Conservation (phyloP, 805 yeast genomes). For the Yarrowia alimentaria region DNA sequence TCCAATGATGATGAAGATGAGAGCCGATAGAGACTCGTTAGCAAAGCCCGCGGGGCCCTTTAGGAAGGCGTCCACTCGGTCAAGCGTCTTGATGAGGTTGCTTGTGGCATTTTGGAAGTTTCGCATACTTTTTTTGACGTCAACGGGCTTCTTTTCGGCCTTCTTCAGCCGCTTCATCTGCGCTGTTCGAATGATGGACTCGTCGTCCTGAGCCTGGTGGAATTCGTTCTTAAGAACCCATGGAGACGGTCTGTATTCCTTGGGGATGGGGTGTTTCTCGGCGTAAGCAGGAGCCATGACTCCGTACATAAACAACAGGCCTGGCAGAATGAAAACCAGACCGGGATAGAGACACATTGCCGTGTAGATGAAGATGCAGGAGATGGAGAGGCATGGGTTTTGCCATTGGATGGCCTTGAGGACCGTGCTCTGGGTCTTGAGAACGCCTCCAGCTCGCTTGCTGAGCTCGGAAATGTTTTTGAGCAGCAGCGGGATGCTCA, state of each 20-base stretch:
- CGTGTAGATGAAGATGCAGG: slow-evolving; percentile 27
- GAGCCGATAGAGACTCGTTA: slow-evolving; percentile 12
- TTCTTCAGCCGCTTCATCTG: slow-evolving; percentile 16
- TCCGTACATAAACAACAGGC: slow-evolving; percentile 21
- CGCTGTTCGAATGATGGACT: slow-evolving; percentile 1
- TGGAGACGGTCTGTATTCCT: slow-evolving; percentile 1
- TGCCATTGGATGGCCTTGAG: slow-evolving; percentile 27
- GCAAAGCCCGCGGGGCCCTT: slow-evolving; percentile 24
- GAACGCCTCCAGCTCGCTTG: slow-evolving; percentile 19
- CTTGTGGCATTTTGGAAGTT: slow-evolving; percentile 22
- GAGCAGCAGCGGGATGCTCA: slow-evolving; percentile 23
- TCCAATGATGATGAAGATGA: slow-evolving; percentile 10
- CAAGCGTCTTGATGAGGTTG: slow-evolving; percentile 16
- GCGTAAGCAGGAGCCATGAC: slow-evolving; percentile 26
- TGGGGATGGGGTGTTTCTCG: slow-evolving; percentile 25
- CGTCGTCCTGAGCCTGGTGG: slow-evolving; percentile 18
- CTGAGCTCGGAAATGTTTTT: slow-evolving; percentile 20
- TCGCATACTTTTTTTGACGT: slow-evolving; percentile 23
- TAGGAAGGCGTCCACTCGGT: slow-evolving; percentile 2
- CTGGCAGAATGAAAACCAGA: slow-evolving; percentile 6
- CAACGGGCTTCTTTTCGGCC: slow-evolving; percentile 22
- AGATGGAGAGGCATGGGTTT: slow-evolving; percentile 22
- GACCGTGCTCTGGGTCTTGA: slow-evolving; percentile 15
- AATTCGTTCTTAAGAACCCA: slow-evolving; percentile 21
- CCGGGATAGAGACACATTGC: slow-evolving; percentile 24